A percentile compares a stretch with the other conserved stretches of the same genome.
Conservation (phyloP, 164 flowering plant genomes). For the Nymphaea thermarum region DNA sequence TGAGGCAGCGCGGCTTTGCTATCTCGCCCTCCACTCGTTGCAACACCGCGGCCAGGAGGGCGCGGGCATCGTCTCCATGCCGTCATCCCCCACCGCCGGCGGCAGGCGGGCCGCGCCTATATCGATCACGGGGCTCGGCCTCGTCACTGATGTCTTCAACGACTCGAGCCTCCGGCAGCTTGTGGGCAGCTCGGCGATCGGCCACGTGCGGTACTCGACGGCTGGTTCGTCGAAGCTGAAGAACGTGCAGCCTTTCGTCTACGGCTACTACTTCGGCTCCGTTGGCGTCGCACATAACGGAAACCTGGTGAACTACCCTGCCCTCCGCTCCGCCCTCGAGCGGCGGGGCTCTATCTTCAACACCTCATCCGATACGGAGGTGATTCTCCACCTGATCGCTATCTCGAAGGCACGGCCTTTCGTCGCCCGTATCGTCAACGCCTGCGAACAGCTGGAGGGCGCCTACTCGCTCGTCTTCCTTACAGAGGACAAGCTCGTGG, state of each 20-base stretch:
- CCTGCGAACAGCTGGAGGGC: constrained; percentile 76
- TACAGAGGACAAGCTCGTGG: constrained; percentile 79
- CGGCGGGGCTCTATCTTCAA: constrained; percentile 81
- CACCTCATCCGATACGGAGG: constrained; percentile 84
- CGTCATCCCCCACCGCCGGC: neutral
- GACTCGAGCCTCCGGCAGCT: constrained; percentile 55
- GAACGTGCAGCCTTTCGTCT: constrained; percentile 93
- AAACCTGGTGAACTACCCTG: constrained; percentile 63
- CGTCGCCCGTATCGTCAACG: constrained; percentile 60
- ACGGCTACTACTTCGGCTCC: constrained; percentile 74
- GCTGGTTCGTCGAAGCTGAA: constrained; percentile 89
- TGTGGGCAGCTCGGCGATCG: constrained; percentile 65
- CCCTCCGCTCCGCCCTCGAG: constrained; percentile 54
- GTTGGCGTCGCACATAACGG: constrained; percentile 95
- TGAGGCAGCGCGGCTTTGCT: constrained; percentile 78
- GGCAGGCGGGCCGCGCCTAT: constrained; percentile 34
- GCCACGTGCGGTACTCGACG: constrained; percentile 91
- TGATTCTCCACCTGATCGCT: constrained; percentile 83
- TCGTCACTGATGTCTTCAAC: constrained; percentile 80
- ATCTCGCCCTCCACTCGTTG: constrained; percentile 78
- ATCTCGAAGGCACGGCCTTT: constrained; percentile 67
- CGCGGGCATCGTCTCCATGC: constrained; percentile 73
- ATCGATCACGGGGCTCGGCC: constrained; percentile 72
- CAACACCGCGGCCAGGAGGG: constrained; percentile 98
- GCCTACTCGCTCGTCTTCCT: constrained; percentile 88